Conservation (phyloP, 768 basidiomycete species). For the Cystobasidium onofrii region DNA sequence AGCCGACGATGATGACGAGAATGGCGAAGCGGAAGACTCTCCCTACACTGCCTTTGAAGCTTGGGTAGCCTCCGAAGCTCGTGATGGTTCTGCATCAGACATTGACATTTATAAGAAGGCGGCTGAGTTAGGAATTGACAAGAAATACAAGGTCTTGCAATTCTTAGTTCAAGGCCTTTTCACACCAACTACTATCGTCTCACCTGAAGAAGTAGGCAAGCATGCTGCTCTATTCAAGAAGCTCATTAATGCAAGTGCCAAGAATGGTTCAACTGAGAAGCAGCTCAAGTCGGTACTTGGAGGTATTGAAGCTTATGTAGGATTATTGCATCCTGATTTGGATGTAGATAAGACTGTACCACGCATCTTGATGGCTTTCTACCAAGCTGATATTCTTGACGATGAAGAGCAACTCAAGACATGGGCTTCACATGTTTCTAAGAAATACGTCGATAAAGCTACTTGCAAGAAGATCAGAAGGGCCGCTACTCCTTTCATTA, state of each 20-base stretch:
- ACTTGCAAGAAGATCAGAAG: conserved; percentile 91
- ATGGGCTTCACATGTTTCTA: conserved; percentile 36
- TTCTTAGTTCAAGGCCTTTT: conserved; percentile 79
- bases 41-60: conserved; percentile 73
- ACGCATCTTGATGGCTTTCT: conserved; percentile 87
- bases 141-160: conserved; percentile 82
- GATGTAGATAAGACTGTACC: conserved; percentile 57
- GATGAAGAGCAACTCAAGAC: conserved; percentile 72
- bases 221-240: conserved; percentile 68
- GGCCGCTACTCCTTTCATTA: conserved; percentile 89
- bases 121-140: conserved; percentile 81
- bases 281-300: conserved; percentile 91
- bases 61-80: conserved; percentile 58
- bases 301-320: conserved; percentile 79
- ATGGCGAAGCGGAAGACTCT: conserved; percentile 70
- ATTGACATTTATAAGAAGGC: conserved; percentile 77
- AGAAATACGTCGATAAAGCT: conserved; percentile 64
- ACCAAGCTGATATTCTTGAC: conserved; percentile 83
- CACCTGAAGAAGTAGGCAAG: conserved; percentile 46
- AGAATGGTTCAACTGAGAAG: conserved; percentile 76
- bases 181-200: conserved; percentile 57
- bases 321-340: conserved; percentile 64
- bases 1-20: conserved; percentile 67
- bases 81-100: conserved; percentile 50
- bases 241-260: conserved; percentile 52